phyloP scores from a whole-genome alignment of 2,329 filamentous ascomycete genomes.

The Aspergillus fischeri region DNA sequence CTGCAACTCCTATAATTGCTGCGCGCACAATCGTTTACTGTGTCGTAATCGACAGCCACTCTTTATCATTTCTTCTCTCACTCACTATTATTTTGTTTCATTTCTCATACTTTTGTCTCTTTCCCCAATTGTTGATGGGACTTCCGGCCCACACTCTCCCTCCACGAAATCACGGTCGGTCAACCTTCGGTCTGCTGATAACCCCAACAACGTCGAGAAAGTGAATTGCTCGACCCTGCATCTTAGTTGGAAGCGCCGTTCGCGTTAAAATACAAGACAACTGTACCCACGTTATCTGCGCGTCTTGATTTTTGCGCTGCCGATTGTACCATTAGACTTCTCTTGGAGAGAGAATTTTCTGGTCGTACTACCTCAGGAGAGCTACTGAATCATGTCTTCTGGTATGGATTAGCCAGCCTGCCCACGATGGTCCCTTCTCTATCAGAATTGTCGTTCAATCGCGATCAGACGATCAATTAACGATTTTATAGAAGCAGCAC shows the following conservation, averaged over 20 bases:
- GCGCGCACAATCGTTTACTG: neutral
- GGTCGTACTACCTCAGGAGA: neutral
- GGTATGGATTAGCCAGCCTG: neutral
- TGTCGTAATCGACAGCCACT: neutral
- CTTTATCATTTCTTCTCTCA: neutral
- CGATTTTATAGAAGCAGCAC: slow-evolving; percentile 1
- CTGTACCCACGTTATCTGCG: neutral
- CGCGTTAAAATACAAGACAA: neutral
- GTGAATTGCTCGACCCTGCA: neutral
- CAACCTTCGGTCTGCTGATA: neutral
- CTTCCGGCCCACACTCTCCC: neutral
- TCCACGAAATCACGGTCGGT: neutral
- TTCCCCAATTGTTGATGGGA: neutral
- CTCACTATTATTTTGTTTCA: neutral
- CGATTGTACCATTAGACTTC: neutral
- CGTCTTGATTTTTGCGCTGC: neutral
- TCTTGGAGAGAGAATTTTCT: neutral
- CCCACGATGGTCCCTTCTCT: neutral
- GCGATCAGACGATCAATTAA: neutral
- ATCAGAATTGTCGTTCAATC: neutral
- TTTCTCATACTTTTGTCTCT: neutral
- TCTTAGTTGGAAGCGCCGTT: neutral
- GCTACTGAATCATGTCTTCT: neutral
- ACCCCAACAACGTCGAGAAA: neutral
- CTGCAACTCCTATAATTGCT: neutral